Evolutionary conservation across 257 asterid genomes (phyloP).

Genomic region (Gentiana straminea): DNA sequence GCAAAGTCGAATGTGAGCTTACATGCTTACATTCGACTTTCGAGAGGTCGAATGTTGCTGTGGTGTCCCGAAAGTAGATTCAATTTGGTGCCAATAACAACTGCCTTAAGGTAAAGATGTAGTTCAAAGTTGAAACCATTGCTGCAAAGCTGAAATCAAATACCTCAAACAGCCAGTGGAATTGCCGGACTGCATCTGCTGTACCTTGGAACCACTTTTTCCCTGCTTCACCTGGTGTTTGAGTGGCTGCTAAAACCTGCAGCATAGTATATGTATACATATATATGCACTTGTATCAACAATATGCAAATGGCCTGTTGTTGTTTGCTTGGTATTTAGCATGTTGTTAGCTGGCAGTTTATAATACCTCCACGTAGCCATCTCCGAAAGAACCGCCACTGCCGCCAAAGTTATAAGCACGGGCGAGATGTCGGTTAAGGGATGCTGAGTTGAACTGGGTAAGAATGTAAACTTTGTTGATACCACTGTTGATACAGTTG

Average conservation of each 20-base stretch:
- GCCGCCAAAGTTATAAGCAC: slow-evolving; percentile 70
- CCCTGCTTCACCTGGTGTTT: slow-evolving; percentile 90
- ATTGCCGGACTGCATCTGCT: slow-evolving; percentile 94
- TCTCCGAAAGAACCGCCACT: slow-evolving; percentile 73
- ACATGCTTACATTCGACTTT: no score
- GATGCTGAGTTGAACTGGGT: slow-evolving; percentile 98
- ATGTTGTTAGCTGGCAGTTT: neutral
- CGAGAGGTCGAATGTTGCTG: no score
- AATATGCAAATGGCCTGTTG: neutral
- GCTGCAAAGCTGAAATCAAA: slow-evolving; percentile 1
- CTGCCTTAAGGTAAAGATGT: neutral
- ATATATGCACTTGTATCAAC: neutral
- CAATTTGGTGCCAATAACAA: no score
- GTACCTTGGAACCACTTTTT: slow-evolving; percentile 96
- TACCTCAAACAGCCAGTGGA: slow-evolving; percentile 99
- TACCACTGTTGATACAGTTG: slow-evolving; percentile 92
- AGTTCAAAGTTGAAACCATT: neutral
- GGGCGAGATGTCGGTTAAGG: slow-evolving; percentile 84
- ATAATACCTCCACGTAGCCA: slow-evolving; percentile 77
- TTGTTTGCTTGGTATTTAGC: neutral
- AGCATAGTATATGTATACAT: neutral
- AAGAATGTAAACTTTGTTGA: slow-evolving; percentile 89
- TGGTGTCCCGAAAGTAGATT: no score
- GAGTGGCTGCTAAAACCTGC: slow-evolving; percentile 95
- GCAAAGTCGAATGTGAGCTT: no score